Percentiles rank a stretch among this genome's conserved stretches.
These are phyloP conservation scores for Colletotrichum sublineola DNA, from an alignment of 2,329 filamentous ascomycete genomes.

Conservation along the genomic window DNA sequence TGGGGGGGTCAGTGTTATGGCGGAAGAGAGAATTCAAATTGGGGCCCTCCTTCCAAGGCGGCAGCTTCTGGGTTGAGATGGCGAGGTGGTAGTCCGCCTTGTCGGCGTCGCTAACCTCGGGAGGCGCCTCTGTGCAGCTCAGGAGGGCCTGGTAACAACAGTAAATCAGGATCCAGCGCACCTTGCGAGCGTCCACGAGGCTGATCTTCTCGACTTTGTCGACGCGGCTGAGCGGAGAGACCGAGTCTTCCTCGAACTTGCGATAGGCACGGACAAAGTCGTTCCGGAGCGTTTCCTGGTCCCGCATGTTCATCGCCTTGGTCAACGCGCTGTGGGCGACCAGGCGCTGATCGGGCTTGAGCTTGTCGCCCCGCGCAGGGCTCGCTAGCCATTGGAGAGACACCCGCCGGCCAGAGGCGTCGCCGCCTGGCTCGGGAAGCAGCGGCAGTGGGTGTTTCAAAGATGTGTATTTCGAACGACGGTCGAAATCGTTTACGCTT, in stretches of 20 bases:
- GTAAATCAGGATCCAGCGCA: conserved; percentile 84
- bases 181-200: conserved; percentile 77
- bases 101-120: conserved; percentile 70
- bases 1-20: conserved; percentile 49
- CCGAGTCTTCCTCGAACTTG: conserved; percentile 74
- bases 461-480: conserved; percentile 68
- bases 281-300: conserved; percentile 57
- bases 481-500: conserved; percentile 76
- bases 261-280: conserved; percentile 76
- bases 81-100: conserved; percentile 69
- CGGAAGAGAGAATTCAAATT: conserved; percentile 47
- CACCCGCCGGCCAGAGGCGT: conserved; percentile 51
- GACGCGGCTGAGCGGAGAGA: conserved; percentile 62
- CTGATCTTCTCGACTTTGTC: conserved; percentile 71
- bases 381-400: conserved; percentile 54
- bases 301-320: conserved; percentile 62
- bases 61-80: conserved; percentile 57
- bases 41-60: conserved; percentile 60
- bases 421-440: conserved; percentile 64
- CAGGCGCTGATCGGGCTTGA: conserved; percentile 62
- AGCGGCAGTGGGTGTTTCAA: conserved; percentile 77
- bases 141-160: conserved; percentile 79
- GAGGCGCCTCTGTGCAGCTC: conserved; percentile 71
- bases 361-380: conserved; percentile 52
- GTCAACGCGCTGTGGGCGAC: conserved; percentile 66